phyloP scores from a whole-genome alignment of 805 yeast species.

The Teunomyces barrocoloradensis region DNA sequence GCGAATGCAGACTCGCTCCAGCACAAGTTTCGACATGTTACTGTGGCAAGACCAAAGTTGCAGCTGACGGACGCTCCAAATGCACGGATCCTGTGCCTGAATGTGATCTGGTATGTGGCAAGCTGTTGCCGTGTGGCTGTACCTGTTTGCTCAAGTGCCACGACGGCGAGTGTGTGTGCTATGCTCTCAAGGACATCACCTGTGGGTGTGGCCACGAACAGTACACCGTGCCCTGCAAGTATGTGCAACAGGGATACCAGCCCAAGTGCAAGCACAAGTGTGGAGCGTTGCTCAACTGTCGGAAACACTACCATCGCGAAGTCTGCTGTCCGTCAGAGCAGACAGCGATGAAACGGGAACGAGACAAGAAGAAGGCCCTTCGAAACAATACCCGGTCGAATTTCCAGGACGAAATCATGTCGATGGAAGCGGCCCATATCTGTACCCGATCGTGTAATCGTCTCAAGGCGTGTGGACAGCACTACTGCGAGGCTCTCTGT shows the following conservation, averaged over 20 bases:
- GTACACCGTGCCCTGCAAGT: constrained; percentile 64
- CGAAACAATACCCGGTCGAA: constrained; percentile 43
- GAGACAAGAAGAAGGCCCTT: constrained; percentile 50
- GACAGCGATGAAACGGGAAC: constrained; percentile 53
- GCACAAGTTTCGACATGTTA: constrained; percentile 61
- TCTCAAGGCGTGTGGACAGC: constrained; percentile 58
- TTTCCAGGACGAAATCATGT: constrained; percentile 50
- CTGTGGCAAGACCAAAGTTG: constrained; percentile 66
- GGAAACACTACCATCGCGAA: constrained; percentile 71
- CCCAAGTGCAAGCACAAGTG: constrained; percentile 75
- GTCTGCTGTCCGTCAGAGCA: constrained; percentile 71
- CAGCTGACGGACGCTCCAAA: constrained; percentile 43
- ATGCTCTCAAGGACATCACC: constrained; percentile 43
- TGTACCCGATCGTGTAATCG: constrained; percentile 68
- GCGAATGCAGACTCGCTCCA: constrained; percentile 64
- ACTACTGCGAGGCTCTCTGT: constrained; percentile 66
- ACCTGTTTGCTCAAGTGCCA: constrained; percentile 70
- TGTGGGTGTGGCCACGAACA: constrained; percentile 63
- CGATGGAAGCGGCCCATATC: constrained; percentile 70
- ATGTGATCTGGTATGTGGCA: constrained; percentile 66
- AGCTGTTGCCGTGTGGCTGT: constrained; percentile 69
- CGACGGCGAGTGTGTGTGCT: constrained; percentile 72
- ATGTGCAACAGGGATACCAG: constrained; percentile 45
- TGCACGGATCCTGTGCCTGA: constrained; percentile 82
- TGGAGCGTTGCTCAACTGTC: constrained; percentile 70